Evolutionary conservation across 2,329 filamentous ascomycete genomes (phyloP).

Genomic region (Trichophyton simii): DNA sequence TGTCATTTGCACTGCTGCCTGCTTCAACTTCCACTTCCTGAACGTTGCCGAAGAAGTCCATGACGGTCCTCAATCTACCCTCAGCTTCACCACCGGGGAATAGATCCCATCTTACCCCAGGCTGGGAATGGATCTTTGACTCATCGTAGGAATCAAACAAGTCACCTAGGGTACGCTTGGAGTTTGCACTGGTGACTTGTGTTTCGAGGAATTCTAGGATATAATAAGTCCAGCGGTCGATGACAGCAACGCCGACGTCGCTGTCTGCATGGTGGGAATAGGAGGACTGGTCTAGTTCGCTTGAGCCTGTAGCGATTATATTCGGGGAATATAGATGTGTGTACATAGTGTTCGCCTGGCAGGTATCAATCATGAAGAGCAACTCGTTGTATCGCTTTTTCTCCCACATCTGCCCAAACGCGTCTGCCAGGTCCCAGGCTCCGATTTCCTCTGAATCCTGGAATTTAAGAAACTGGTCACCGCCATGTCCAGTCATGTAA

Average conservation of each 20-base stretch:
- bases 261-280: constrained; percentile 98
- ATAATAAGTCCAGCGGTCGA: constrained; percentile 97
- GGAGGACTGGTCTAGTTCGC: constrained; percentile 86
- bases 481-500: constrained; percentile 98
- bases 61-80: constrained; percentile 68
- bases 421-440: constrained; percentile 88
- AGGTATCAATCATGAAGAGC: constrained; percentile 99
- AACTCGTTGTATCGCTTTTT: constrained; percentile 98
- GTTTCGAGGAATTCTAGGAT: constrained; percentile 93
- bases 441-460: constrained; percentile 97
- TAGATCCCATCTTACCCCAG: constrained; percentile 88
- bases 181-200: constrained; percentile 71
- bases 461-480: constrained; percentile 96
- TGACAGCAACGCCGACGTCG: constrained; percentile 94
- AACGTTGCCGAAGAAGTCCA: constrained; percentile 97
- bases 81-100: constrained; percentile 71
- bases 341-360: constrained; percentile 99
- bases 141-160: constrained; percentile 94
- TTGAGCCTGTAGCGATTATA: constrained; percentile 95
- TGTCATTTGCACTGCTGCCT: constrained; percentile 36
- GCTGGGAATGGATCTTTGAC: constrained; percentile 83
- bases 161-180: constrained; percentile 81
- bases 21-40: constrained; percentile 87
- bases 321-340: constrained; percentile 96
- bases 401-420: constrained; percentile 99